Percentiles rank a stretch among this genome's conserved stretches.
phyloP scores from a whole-genome alignment of 1,284 basidiomycete species.

The Boletus semigastroideus region DNA sequence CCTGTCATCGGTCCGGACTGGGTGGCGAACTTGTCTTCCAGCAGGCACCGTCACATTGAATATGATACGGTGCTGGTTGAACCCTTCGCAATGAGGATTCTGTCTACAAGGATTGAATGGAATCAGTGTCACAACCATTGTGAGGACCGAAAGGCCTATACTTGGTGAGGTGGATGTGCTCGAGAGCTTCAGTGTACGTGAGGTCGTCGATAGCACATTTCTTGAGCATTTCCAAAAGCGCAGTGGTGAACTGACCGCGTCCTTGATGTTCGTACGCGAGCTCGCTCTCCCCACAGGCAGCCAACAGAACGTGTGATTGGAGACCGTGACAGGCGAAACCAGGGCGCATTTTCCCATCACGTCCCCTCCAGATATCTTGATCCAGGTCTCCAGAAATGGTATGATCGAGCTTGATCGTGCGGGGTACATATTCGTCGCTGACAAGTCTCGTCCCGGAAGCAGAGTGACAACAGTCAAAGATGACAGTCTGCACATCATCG shows the following conservation, averaged over 20 bases:
- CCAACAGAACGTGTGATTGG: constrained; percentile 2
- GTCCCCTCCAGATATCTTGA: constrained; percentile 45
- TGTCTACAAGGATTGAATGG: constrained; percentile 2
- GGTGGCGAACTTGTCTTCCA: constrained; percentile 3
- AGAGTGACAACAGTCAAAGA: constrained; percentile 62
- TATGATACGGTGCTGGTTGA: constrained; percentile 15
- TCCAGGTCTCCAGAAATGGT: constrained; percentile 48
- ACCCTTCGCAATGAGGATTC: constrained; percentile 20
- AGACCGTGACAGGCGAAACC: constrained; percentile 40
- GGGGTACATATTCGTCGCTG: constrained; percentile 36
- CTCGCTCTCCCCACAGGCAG: neutral
- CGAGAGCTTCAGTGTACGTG: constrained; percentile 17
- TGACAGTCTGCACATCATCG: neutral
- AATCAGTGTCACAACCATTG: neutral
- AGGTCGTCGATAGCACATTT: neutral
- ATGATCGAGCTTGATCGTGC: constrained; percentile 45
- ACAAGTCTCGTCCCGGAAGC: constrained; percentile 37
- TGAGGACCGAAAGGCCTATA: constrained; percentile 29
- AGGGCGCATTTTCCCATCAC: constrained; percentile 29
- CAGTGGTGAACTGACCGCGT: constrained; percentile 15
- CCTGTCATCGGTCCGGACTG: neutral
- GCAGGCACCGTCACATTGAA: constrained; percentile 13
- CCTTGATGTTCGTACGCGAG: constrained; percentile 17
- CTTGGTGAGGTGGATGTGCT: constrained; percentile 9
- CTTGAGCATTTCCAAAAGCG: constrained; percentile 14